These are phyloP conservation scores for Tetrapisispora namnaoensis DNA, from an alignment of 805 yeast genomes.

Conservation along the genomic window DNA sequence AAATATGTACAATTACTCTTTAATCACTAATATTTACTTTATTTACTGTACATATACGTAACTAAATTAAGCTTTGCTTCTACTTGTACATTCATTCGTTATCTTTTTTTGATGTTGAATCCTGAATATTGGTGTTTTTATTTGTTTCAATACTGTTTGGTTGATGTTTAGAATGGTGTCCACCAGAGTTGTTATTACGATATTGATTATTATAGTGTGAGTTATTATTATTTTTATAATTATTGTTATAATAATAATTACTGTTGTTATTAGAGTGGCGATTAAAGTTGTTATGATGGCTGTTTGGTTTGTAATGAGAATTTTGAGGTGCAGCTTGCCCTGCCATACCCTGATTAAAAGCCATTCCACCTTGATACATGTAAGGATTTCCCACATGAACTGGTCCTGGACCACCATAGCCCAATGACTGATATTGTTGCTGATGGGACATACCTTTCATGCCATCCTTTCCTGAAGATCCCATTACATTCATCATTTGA, in stretches of 20 bases:
- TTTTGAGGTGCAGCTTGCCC: constrained; percentile 8
- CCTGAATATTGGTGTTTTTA: neutral
- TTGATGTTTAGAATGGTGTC: neutral
- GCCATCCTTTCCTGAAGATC: constrained; percentile 10
- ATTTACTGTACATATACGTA: neutral
- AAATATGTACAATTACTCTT: no score
- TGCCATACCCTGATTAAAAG: constrained; percentile 21
- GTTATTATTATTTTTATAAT: neutral
- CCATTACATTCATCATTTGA: constrained; percentile 25
- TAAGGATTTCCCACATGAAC: constrained; percentile 14
- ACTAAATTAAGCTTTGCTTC: neutral
- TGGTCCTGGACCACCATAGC: constrained; percentile 15
- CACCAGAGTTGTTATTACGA: neutral
- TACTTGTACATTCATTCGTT: neutral
- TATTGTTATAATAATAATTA: constrained; percentile 4
- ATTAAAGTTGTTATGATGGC: constrained; percentile 7
- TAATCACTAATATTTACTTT: neutral
- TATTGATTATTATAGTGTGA: neutral
- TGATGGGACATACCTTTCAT: constrained; percentile 19
- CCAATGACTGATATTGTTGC: constrained; percentile 20
- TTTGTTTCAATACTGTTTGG: neutral
- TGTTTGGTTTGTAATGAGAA: constrained; percentile 14
- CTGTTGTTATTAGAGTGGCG: constrained; percentile 9
- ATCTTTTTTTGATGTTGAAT: neutral
- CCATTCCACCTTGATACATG: constrained; percentile 23